Base-by-base conservation (phyloP, 2,329 filamentous ascomycete species). In the Colletotrichum phormii region DNA sequence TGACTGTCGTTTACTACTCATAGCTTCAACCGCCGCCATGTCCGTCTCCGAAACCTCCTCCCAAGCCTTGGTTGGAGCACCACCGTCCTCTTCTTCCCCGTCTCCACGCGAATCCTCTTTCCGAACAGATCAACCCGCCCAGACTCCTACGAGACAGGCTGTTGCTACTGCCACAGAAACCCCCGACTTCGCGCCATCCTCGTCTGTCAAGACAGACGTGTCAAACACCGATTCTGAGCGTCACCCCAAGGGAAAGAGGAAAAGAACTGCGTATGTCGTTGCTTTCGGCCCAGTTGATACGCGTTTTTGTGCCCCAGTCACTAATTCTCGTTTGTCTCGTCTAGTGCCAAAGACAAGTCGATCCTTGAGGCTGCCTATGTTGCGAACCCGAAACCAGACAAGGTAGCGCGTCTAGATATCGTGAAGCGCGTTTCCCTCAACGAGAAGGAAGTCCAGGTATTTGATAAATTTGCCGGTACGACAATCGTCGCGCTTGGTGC, bases 361-460 rank as follows among this genome's bases (percentile, higher is more conserved):
- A 90, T 97, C 65, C 91, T 98, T 73, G 96, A 98, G 83, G 89
- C 93, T 46, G 95, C 96, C 72, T 98, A 97, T 80, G 89, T 90
- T 77, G 89, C 87, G 74, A 97, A 98, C 81, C 90, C 94, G 7
- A 98, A 98, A 82, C 96, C 96, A 42, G 95, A 98, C 85, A 98
- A 97, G 84, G 89, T 91, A 68, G 93, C 94, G 82, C 94, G 96
- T 84, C 89, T 94, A 59, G 92, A 92, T 71, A 95, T 98, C 75
- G 94, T 97, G 73, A 90, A 90, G 83, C 93, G 92, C 82, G 95
- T 98, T 74, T 93, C 94, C 29, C 88, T 98, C 75, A 96, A 94
- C 76, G 95, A 98, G 85, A 98, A 98, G 83, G 95, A 98, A 86
- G 95, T 98, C 49, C 96, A 98, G 91, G 96, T 98, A 85, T 82